phyloP scores from a whole-genome alignment of 2,329 filamentous ascomycete genomes.

The Alternaria alternata region DNA sequence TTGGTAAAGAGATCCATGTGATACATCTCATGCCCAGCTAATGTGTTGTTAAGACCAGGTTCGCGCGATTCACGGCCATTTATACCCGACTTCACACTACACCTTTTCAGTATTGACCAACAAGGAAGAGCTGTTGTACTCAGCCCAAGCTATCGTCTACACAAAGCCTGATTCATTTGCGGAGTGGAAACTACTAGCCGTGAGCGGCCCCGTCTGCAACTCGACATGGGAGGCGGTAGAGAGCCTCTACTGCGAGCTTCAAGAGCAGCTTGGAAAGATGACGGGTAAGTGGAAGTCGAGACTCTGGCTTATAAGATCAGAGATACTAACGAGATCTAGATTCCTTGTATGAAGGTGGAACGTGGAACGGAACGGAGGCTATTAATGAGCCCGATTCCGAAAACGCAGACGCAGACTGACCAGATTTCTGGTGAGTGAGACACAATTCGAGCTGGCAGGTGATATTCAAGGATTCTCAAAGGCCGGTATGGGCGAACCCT shows the following conservation, averaged over 20 bases:
- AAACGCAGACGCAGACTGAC: too few species aligned
- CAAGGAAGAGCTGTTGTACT: too few species aligned
- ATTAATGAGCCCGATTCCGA: too few species aligned
- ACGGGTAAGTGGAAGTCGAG: not conserved
- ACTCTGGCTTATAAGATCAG: too few species aligned
- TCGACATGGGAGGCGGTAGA: not conserved
- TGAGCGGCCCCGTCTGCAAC: fast-evolving
- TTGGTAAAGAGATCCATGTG: not conserved
- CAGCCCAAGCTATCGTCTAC: not conserved
- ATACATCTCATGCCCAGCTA: fast-evolving
- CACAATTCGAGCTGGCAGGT: too few species aligned
- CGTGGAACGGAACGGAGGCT: too few species aligned
- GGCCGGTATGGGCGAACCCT: too few species aligned
- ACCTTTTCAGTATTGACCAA: too few species aligned
- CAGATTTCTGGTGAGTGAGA: too few species aligned
- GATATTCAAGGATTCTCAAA: fast-evolving
- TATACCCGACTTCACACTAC: too few species aligned
- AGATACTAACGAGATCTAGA: too few species aligned
- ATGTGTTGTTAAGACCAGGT: not conserved
- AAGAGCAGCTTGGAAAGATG: not conserved
- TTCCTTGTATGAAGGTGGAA: too few species aligned
- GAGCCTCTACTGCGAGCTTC: not conserved
- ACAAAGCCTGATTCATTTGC: not conserved
- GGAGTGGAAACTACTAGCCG: not conserved
- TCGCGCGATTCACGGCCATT: not conserved